Percentiles rank a stretch among this genome's conserved stretches.
phyloP scores from a whole-genome alignment of 2,329 filamentous ascomycete genomes.

The Aphanocladium album region DNA sequence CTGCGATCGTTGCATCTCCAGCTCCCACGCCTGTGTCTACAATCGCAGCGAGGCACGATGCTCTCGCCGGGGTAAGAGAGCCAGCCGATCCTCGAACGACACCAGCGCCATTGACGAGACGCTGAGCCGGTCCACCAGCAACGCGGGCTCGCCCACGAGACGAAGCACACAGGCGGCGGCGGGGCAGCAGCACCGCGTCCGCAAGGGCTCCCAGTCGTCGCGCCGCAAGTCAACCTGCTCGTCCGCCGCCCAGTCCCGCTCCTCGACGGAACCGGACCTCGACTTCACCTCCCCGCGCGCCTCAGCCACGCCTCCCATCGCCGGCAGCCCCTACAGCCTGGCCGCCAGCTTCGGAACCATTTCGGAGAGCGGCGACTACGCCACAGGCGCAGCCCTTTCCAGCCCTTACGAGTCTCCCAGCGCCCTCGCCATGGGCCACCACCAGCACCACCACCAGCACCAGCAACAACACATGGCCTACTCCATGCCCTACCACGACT shows the following conservation, averaged over 20 bases:
- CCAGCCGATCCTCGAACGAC: constrained; percentile 19
- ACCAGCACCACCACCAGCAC: neutral
- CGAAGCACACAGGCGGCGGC: neutral
- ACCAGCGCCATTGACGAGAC: constrained; percentile 12
- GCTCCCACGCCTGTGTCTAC: constrained; percentile 30
- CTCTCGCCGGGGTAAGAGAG: constrained; percentile 25
- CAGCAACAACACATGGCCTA: neutral
- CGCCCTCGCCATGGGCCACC: neutral
- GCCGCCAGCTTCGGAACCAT: constrained; percentile 1
- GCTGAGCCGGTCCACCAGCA: constrained; percentile 6
- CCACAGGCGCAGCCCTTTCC: neutral
- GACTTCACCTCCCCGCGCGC: constrained; percentile 1
- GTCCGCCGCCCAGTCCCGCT: neutral
- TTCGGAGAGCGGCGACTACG: neutral
- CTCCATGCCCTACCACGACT: constrained; percentile 7
- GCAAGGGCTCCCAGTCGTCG: constrained; percentile 10
- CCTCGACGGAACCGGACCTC: constrained; percentile 7
- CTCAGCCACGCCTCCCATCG: neutral
- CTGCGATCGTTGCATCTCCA: constrained; percentile 30
- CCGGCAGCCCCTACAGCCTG: constrained; percentile 10
- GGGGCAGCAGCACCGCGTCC: neutral
- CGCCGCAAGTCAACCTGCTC: constrained; percentile 8
- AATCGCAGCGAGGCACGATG: constrained; percentile 29
- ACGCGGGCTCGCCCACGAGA: constrained; percentile 6
- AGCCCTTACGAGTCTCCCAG: neutral